These are phyloP conservation scores for Vitis hybrid DNA, from an alignment of 177 flowering plant species.

Conservation along the genomic window DNA sequence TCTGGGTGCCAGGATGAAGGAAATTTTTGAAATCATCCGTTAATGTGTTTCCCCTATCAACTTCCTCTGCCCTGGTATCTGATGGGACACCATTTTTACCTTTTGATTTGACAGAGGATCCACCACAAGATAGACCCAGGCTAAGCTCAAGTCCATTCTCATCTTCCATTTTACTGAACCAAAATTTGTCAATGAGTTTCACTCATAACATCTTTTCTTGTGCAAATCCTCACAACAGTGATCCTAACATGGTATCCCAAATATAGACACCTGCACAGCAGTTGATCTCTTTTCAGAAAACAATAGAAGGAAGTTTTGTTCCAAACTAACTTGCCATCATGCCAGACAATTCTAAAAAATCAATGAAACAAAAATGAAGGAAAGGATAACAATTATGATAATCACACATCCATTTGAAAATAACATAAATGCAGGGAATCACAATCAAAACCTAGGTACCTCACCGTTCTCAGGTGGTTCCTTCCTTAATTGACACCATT, in stretches of 20 bases:
- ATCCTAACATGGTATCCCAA: not conserved
- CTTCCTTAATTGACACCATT: not conserved
- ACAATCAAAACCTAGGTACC: not conserved
- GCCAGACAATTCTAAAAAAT: too few species aligned
- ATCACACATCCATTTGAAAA: not conserved
- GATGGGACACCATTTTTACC: slow-evolving; percentile 46
- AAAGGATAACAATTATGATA: not conserved
- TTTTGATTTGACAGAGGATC: slow-evolving; percentile 56
- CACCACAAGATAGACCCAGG: slow-evolving; percentile 76
- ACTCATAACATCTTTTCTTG: slow-evolving; percentile 2
- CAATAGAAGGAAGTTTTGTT: not conserved
- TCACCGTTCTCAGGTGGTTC: not conserved
- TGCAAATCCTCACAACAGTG: not conserved
- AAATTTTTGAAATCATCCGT: slow-evolving; percentile 64
- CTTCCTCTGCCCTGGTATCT: slow-evolving; percentile 51
- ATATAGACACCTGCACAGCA: not conserved
- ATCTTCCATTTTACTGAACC: slow-evolving; percentile 65
- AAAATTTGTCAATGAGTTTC: not conserved
- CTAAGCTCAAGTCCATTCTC: slow-evolving; percentile 85
- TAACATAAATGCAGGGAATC: not conserved
- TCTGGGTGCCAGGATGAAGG: slow-evolving; percentile 41
- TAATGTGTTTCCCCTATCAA: slow-evolving; percentile 43
- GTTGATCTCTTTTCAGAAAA: not conserved
- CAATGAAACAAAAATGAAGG: not conserved
- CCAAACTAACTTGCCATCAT: not conserved